Base-by-base conservation (phyloP, 169 alveolate species). In the Eimeria zaria region DNA sequence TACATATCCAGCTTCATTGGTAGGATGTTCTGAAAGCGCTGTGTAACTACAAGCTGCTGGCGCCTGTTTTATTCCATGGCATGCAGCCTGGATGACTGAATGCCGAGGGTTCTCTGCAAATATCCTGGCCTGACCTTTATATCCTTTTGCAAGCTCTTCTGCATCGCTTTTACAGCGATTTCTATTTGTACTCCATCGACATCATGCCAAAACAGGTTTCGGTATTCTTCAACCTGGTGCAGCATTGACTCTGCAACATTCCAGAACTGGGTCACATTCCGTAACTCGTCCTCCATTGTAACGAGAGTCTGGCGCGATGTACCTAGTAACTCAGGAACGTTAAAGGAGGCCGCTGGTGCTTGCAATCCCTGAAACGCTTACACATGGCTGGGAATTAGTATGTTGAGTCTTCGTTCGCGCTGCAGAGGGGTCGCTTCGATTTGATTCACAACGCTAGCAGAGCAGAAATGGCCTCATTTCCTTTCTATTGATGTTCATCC, bases 281-380 rank as follows among this genome's bases (percentile, higher is more conserved):
- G 97, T 27, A 98, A 97, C 85, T 99, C 99, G 97, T 98, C 91
- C 98, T 97, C 74, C 97, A 97, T 95, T 97, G 99, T 81, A 22
- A 41, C 46, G 24, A 99, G 97, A 55, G 97, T 96, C 96, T 97
- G 98, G 96, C 97, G 93, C 55, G 99, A 98, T 22, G 98, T 98
- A n/a, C 96, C 97, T 51, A 99, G 97, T 95, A 97, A 97, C 95
- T 98, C 99, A 48, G 99, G 99, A 97, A 98, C 98, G 76, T 98
- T 99, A 97, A 99, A 98, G 92, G 98, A 98, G 53, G 96, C 64
- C 81, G 99, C 98, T 48, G 98, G 98, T 83, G 97, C 98, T 62
- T 98, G 97, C 95, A 98, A 96, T 44, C 97, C 96, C 96, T 81
- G 94, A 30, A 53, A 39, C 92, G 39, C 33, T 51, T 81, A 16